Evolutionary conservation across 148 eudicot genomes (phyloP).

Genomic region (Dysphania ambrosioides): DNA sequence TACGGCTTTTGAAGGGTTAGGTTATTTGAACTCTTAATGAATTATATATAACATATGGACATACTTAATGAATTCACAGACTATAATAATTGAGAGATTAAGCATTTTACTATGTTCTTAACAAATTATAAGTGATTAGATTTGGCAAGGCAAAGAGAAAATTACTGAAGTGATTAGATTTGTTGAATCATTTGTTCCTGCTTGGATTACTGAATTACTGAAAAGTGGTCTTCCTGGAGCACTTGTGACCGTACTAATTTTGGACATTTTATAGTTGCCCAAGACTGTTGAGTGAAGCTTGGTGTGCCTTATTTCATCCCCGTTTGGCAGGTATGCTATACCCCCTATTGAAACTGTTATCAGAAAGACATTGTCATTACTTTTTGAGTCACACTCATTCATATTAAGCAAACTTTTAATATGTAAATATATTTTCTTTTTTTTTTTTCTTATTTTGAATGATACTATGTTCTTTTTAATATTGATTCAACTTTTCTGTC

Average conservation of each 20-base stretch:
- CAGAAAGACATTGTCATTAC: neutral
- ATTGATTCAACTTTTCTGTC: too few species aligned
- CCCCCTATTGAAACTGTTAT: neutral
- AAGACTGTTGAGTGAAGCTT: slow-evolving; percentile 64
- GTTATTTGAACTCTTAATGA: too few species aligned
- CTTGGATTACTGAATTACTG: slow-evolving; percentile 64
- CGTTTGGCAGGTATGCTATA: slow-evolving; percentile 92
- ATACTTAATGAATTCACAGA: too few species aligned
- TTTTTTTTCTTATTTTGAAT: too few species aligned
- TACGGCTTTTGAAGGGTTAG: too few species aligned
- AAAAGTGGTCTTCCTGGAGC: slow-evolving; percentile 91
- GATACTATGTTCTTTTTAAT: neutral
- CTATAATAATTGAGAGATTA: too few species aligned
- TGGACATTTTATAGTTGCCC: slow-evolving; percentile 80
- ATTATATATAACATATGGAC: too few species aligned
- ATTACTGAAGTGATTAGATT: too few species aligned
- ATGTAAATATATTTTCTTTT: neutral
- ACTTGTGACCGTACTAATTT: slow-evolving; percentile 76
- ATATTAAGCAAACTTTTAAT: neutral
- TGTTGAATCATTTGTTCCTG: too few species aligned
- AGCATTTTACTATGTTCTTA: too few species aligned
- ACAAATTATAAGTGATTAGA: too few species aligned
- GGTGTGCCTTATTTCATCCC: slow-evolving; percentile 91
- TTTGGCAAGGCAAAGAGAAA: too few species aligned
- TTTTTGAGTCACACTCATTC: neutral